Conservation (phyloP, 371 early-diverging fungal species). For the Apophysomyces ossiformis region DNA sequence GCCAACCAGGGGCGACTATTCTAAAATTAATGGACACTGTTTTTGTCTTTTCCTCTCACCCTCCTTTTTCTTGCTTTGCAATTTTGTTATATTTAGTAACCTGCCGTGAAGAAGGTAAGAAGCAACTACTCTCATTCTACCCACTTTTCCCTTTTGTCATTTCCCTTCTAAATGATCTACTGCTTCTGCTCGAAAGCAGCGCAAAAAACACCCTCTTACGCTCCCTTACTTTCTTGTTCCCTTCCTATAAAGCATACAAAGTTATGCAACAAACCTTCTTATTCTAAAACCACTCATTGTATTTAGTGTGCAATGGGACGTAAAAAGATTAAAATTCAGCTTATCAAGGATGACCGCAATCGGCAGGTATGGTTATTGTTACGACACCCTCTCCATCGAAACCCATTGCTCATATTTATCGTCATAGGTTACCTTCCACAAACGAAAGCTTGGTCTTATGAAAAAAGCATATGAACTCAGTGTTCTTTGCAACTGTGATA, state of each 20-base stretch:
- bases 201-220: no score
- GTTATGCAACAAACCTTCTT: not conserved
- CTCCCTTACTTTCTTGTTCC: no score
- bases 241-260: not conserved
- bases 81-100: slow-evolving; percentile 17
- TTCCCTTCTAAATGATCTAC: not conserved
- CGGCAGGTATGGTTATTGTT: slow-evolving; percentile 68
- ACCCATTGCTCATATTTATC: not conserved
- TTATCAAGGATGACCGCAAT: slow-evolving; percentile 94
- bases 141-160: not conserved
- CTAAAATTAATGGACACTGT: slow-evolving; percentile 10
- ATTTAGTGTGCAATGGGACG: slow-evolving; percentile 76
- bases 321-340: slow-evolving; percentile 96
- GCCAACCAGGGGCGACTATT: slow-evolving; percentile 8
- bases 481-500: slow-evolving; percentile 97
- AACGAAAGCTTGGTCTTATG: slow-evolving; percentile 98
- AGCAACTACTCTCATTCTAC: not conserved
- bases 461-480: slow-evolving; percentile 99
- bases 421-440: slow-evolving; percentile 91
- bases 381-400: slow-evolving; percentile 1
- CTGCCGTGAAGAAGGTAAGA: slow-evolving; percentile 6
- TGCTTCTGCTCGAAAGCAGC: no score
- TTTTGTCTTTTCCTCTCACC: slow-evolving; percentile 14
- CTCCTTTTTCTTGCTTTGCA: slow-evolving; percentile 15
- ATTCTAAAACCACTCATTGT: slow-evolving; percentile 2